These are phyloP conservation scores for Rhodocollybia butyracea DNA, from an alignment of 768 basidiomycete species.

Conservation along the genomic window DNA sequence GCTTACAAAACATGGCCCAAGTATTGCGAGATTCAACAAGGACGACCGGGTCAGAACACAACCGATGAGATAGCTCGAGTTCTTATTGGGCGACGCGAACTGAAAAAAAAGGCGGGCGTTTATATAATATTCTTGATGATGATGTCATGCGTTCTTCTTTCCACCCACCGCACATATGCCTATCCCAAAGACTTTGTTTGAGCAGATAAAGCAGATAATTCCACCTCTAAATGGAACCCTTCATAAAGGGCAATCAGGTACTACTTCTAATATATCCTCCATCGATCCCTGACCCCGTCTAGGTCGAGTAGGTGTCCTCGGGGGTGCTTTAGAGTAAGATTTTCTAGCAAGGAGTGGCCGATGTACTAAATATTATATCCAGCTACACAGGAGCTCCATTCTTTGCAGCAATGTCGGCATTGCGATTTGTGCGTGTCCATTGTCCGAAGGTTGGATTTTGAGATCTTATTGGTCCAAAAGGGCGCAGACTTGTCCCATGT, in stretches of 20 bases:
- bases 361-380: not conserved
- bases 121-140: not conserved
- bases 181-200: conserved; percentile 55
- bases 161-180: conserved; percentile 43
- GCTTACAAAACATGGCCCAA: too few relatives aligned
- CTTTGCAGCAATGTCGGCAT: conserved; percentile 89
- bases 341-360: not conserved
- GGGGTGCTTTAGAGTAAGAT: conserved; percentile 86
- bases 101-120: not conserved
- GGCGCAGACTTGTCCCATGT: conserved; percentile 96
- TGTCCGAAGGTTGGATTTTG: too few relatives aligned
- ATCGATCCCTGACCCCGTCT: not conserved
- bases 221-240: conserved; percentile 86
- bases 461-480: conserved; percentile 29
- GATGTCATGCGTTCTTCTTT: not conserved
- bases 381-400: conserved; percentile 98
- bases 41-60: too few relatives aligned
- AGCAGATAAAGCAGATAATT: conserved; percentile 78
- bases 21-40: too few relatives aligned
- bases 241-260: conserved; percentile 94
- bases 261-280: conserved; percentile 14
- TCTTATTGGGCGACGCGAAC: not conserved
- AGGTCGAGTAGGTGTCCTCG: conserved; percentile 92
- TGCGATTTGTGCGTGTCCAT: conserved; percentile 63
- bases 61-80: too few relatives aligned